Base-by-base conservation (phyloP, 2,329 filamentous ascomycete genomes). In the Chaetomium sp. region DNA sequence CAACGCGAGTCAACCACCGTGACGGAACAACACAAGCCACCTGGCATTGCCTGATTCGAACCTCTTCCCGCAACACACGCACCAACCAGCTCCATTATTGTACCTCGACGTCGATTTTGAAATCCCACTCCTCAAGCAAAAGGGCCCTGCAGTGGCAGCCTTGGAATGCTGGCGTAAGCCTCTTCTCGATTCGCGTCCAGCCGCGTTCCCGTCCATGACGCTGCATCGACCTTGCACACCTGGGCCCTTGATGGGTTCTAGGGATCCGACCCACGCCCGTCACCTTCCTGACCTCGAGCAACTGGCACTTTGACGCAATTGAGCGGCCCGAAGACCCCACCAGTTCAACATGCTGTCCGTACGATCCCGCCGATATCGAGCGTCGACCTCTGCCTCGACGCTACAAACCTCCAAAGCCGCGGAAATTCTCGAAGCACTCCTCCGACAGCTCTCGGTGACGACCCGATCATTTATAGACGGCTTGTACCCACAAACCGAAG, bases 371-470 rank as follows among this genome's bases (percentile, higher is more conserved):
- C 78, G 83, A 58, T 83, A 84, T 66, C 80, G 84, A 62, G 84
- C 84, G 58, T 85, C 82, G 56, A 87, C 83, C 43, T 81, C 81
- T 57, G 75, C 81, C 58, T 86, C 83, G 44, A 75, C 72, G 47
- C 74, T 79, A 49, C 74, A 76, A 52, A 79, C 74, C 53, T 81
- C 82, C 61, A 84, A 86, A 71, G 79, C 82, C 40, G 78, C 79
- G 61, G 80, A 83, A 64, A 76, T 84, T 50, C 72, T 86, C 40
- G 78, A 79, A 60, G 68, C 70, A 44, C 74, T 85, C 46, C 75
- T 86, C 60, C 76, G 81, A 49, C 65, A 70, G 60, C 66, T 81
- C 45, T 65, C 71, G 35, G 65, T 70, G 11, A 69, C 69, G 19
- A 59, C 74, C 2, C 56, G 61, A 5, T 58, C 70, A 4, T 59